A percentile compares a stretch with the other conserved stretches of the same genome.
phyloP scores from a whole-genome alignment of 2,329 filamentous ascomycete genomes.

The Diplodia mutila region DNA sequence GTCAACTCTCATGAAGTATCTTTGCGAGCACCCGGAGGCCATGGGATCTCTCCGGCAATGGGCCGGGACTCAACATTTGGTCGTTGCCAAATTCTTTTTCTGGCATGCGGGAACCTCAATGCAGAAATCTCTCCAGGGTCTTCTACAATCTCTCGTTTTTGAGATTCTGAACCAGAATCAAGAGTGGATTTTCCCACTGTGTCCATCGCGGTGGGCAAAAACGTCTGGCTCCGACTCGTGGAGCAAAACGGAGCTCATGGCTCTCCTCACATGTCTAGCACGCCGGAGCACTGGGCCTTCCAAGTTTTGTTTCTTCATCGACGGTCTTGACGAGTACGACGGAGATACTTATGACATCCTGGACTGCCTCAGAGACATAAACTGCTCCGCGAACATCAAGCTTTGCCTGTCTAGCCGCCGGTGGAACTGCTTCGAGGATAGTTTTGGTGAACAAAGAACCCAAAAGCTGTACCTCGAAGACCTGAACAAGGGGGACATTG shows the following conservation, averaged over 20 bases:
- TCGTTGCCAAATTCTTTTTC: background rate
- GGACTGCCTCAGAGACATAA: background rate
- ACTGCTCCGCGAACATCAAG: slow-evolving; percentile 1
- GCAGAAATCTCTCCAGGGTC: background rate
- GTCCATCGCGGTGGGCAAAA: background rate
- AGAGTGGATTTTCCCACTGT: background rate
- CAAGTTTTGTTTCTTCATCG: background rate
- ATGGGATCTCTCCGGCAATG: background rate
- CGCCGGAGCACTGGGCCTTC: background rate
- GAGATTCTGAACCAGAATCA: background rate
- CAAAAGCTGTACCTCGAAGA: background rate
- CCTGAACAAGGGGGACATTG: background rate
- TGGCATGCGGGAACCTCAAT: background rate
- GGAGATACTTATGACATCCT: background rate
- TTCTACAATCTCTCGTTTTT: background rate
- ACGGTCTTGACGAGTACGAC: background rate
- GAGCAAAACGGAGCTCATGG: background rate
- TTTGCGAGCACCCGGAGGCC: background rate
- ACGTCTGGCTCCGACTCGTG: background rate
- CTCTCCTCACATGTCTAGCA: background rate
- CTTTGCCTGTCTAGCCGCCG: slow-evolving; percentile 29
- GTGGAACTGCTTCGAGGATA: slow-evolving; percentile 28
- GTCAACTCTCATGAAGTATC: background rate
- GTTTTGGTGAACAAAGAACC: background rate
- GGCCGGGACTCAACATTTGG: background rate